phyloP scores from a whole-genome alignment of 2,329 filamentous ascomycete genomes.

The Aspergillus hortae region DNA sequence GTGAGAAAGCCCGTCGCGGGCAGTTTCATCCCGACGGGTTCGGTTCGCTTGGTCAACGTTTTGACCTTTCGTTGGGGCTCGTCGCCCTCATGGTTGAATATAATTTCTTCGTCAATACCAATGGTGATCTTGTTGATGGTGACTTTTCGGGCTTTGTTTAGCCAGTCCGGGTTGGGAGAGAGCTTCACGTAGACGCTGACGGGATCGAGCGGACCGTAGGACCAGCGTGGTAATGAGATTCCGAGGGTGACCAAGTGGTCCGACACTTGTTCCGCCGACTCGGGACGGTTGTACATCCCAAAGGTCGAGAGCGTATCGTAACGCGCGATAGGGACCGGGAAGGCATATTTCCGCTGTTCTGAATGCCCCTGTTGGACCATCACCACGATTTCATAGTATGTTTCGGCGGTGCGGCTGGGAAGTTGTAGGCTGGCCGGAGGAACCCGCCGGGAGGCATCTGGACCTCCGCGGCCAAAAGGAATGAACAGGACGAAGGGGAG shows the following conservation, averaged over 20 bases:
- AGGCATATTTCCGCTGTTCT: conserved; percentile 84
- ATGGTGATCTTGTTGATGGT: conserved; percentile 93
- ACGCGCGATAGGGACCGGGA: conserved; percentile 83
- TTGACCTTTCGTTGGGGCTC: conserved; percentile 89
- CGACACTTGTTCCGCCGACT: conserved; percentile 77
- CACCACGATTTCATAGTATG: conserved; percentile 93
- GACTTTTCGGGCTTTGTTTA: conserved; percentile 84
- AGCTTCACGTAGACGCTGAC: conserved; percentile 96
- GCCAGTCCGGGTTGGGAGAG: conserved; percentile 86
- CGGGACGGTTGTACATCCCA: conserved; percentile 98
- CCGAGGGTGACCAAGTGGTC: conserved; percentile 90
- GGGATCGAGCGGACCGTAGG: conserved; percentile 90
- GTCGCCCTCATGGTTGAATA: conserved; percentile 97
- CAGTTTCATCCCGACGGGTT: conserved; percentile 76
- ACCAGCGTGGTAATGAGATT: conserved; percentile 91
- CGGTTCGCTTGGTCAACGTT: conserved; percentile 77
- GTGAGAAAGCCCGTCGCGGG: conserved; percentile 91
- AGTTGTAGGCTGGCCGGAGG: conserved; percentile 89
- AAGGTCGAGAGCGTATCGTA: conserved; percentile 98
- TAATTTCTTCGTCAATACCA: conserved; percentile 93
- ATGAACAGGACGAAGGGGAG: conserved; percentile 97
- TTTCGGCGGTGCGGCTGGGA: conserved; percentile 90
- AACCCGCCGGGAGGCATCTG: conserved; percentile 84
- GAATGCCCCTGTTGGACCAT: conserved; percentile 87
- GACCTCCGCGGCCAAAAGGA: conserved; percentile 84